Conservation (phyloP, 2,329 filamentous ascomycete species). For the Myriosclerotinia curreyana region DNA sequence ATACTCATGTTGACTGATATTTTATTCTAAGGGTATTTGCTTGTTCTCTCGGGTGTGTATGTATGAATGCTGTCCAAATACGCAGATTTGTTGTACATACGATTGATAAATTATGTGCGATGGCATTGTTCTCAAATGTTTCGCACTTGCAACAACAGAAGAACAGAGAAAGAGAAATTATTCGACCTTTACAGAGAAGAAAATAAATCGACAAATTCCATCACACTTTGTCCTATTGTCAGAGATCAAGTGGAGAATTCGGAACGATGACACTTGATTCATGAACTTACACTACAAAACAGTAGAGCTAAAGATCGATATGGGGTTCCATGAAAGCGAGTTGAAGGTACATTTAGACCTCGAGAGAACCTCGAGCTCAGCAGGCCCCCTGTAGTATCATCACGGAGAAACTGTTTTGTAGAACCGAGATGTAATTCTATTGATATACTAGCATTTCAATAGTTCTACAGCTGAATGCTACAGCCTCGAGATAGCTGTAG, state of each 20-base stretch:
- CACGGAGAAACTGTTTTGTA: background rate
- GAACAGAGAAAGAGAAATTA: background rate
- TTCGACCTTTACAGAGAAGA: background rate
- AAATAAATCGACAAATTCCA: background rate
- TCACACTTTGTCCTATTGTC: background rate
- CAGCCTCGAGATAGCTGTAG: background rate
- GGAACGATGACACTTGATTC: background rate
- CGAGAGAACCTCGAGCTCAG: background rate
- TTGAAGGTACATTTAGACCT: background rate
- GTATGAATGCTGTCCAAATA: background rate
- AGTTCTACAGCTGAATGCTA: background rate
- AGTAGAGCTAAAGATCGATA: background rate
- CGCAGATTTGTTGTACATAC: background rate
- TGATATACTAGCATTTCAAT: background rate
- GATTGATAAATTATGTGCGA: background rate
- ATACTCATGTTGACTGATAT: background rate
- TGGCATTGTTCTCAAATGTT: background rate
- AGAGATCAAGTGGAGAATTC: background rate
- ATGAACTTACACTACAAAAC: background rate
- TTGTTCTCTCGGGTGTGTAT: background rate
- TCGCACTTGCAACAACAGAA: too few species aligned
- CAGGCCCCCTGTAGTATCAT: background rate
- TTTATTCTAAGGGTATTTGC: background rate
- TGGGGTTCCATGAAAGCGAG: background rate
- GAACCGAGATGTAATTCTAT: background rate